Conservation (phyloP, 768 basidiomycete species). For the Boletus vermiculosoides region DNA sequence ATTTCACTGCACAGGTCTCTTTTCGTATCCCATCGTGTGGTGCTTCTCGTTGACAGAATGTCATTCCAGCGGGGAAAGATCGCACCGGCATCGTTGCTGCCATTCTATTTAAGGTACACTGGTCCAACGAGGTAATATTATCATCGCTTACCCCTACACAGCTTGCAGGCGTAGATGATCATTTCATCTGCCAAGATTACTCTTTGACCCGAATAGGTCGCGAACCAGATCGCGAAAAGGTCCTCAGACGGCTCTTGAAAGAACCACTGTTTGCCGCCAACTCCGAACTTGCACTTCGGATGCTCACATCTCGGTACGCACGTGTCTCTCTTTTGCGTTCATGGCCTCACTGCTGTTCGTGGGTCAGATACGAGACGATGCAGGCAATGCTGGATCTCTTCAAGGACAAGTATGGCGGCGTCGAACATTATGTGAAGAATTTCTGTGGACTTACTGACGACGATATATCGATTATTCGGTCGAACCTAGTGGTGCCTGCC, state of each 20-base stretch:
- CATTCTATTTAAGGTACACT: constrained; percentile 60
- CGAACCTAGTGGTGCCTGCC: constrained; percentile 47
- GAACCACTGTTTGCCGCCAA: constrained; percentile 75
- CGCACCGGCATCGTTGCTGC: constrained; percentile 77
- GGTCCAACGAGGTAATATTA: neutral
- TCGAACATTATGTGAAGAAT: constrained; percentile 57
- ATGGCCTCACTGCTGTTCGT: neutral
- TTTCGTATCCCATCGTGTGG: neutral
- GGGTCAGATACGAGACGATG: constrained; percentile 69
- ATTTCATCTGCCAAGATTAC: constrained; percentile 68
- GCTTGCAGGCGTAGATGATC: constrained; percentile 72
- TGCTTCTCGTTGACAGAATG: neutral
- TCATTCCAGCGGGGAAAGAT: constrained; percentile 67
- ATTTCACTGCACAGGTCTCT: constrained; percentile 73
- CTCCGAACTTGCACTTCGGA: constrained; percentile 73
- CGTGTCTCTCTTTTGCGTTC: neutral
- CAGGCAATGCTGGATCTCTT: constrained; percentile 62
- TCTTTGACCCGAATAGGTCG: constrained; percentile 76
- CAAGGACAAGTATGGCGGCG: constrained; percentile 64
- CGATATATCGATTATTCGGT: constrained; percentile 59
- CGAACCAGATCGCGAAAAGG: constrained; percentile 70
- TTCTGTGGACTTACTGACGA: constrained; percentile 59
- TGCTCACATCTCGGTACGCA: constrained; percentile 72
- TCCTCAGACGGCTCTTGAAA: constrained; percentile 64
- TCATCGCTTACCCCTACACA: constrained; percentile 27